These are phyloP conservation scores for Globisporangium apiculatum DNA, from an alignment of 352 stramenopile genomes.

Conservation along the genomic window DNA sequence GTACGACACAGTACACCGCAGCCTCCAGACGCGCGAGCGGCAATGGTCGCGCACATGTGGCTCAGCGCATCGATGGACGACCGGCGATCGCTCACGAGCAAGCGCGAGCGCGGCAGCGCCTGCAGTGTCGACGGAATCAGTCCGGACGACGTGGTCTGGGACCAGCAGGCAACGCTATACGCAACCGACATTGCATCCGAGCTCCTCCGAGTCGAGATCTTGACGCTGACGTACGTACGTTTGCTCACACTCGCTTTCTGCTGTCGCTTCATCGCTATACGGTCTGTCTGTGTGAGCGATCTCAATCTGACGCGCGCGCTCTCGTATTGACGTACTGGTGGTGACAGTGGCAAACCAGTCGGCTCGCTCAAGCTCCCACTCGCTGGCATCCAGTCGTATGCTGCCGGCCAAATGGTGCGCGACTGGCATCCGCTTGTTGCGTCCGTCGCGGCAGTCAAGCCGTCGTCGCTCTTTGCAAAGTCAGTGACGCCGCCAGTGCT, in stretches of 20 bases:
- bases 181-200: slow-evolving; percentile 24
- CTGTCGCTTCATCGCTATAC: background rate
- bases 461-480: slow-evolving; percentile 8
- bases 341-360: slow-evolving; percentile 20
- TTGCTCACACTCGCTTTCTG: background rate
- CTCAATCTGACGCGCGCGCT: no score
- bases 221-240: slow-evolving; percentile 24
- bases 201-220: slow-evolving; percentile 26
- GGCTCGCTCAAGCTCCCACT: slow-evolving; percentile 32
- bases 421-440: slow-evolving; percentile 19
- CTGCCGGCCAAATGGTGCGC: slow-evolving; percentile 6
- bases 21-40: slow-evolving; percentile 3
- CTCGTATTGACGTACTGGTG: no score
- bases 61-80: slow-evolving; percentile 27
- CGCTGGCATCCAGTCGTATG: slow-evolving; percentile 9
- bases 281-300: no score
- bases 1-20: slow-evolving; percentile 3
- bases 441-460: background rate
- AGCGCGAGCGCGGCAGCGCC: background rate
- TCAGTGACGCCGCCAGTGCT: background rate
- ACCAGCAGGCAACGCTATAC: slow-evolving; percentile 33
- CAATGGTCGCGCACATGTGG: slow-evolving; percentile 28
- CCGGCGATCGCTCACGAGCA: slow-evolving; percentile 24
- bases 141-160: slow-evolving; percentile 20
- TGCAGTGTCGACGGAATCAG: slow-evolving; percentile 4